Evolutionary conservation across 305 asterid species (phyloP).

Genomic region (Plantago rigida): DNA sequence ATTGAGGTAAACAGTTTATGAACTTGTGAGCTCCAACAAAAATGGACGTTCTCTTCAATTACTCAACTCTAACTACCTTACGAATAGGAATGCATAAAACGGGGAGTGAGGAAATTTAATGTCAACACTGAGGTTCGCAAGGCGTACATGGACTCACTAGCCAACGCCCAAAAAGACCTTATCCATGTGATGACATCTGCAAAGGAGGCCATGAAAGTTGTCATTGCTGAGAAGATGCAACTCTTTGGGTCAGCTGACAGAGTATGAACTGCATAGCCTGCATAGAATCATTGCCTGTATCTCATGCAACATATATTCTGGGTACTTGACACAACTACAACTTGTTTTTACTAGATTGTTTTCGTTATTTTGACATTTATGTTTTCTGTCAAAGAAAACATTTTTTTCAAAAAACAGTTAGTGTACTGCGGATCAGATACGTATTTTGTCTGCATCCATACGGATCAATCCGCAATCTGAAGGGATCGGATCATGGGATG

Average conservation of each 20-base stretch:
- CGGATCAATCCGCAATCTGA: too few relatives aligned
- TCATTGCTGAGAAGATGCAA: conserved; percentile 76
- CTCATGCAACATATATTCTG: neutral
- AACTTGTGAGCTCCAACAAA: neutral
- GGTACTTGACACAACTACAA: too few relatives aligned
- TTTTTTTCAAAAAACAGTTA: too few relatives aligned
- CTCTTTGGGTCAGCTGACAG: conserved; percentile 92
- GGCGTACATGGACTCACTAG: conserved; percentile 68
- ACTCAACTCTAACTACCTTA: conserved; percentile 1
- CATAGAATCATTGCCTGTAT: neutral
- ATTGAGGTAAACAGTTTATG: conserved; percentile 49
- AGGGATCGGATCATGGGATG: too few relatives aligned
- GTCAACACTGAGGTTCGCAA: conserved; percentile 88
- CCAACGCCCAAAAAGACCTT: conserved; percentile 50
- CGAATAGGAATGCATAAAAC: conserved; percentile 66
- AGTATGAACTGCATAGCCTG: conserved; percentile 26
- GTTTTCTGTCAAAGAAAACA: too few relatives aligned
- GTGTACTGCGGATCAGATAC: too few relatives aligned
- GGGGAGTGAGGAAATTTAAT: conserved; percentile 79
- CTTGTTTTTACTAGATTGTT: too few relatives aligned
- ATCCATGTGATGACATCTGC: conserved; percentile 62
- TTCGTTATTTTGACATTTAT: too few relatives aligned
- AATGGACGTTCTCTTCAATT: neutral
- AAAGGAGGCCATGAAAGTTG: conserved; percentile 84
- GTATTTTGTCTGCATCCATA: too few relatives aligned